Evolutionary conservation across 2,329 filamentous ascomycete species (phyloP).

Genomic region (Pseudogymnoascus sp.): DNA sequence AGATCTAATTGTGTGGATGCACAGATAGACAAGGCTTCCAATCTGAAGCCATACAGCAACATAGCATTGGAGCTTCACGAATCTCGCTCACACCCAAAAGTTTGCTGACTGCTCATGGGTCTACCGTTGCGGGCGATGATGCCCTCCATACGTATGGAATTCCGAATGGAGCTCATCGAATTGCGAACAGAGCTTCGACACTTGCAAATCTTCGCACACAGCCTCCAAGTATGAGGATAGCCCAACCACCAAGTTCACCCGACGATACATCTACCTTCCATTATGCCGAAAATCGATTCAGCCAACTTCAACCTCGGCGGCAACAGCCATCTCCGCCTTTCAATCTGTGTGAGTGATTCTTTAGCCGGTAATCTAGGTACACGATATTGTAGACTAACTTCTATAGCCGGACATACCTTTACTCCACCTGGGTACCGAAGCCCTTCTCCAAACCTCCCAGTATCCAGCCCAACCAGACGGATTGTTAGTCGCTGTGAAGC

Average conservation of each 20-base stretch:
- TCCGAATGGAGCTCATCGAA: background rate
- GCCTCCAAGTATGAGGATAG: background rate
- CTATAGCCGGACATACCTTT: background rate
- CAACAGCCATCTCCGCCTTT: slow-evolving; percentile 26
- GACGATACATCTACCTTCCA: slow-evolving; percentile 15
- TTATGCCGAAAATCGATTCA: slow-evolving; percentile 13
- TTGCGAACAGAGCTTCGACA: background rate
- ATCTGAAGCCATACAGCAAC: background rate
- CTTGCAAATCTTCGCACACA: slow-evolving; percentile 6
- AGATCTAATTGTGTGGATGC: background rate
- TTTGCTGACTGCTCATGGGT: background rate
- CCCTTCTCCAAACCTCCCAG: slow-evolving; percentile 18
- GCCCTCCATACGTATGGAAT: background rate
- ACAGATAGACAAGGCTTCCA: background rate
- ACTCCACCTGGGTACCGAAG: slow-evolving; percentile 11
- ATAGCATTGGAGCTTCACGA: background rate
- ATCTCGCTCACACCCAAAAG: background rate
- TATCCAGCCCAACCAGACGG: slow-evolving; percentile 25
- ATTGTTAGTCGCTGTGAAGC: slow-evolving; percentile 20
- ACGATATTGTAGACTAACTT: background rate
- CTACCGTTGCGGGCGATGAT: background rate
- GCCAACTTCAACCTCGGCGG: slow-evolving; percentile 20
- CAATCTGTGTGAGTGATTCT: slow-evolving; percentile 21
- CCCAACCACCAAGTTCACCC: background rate
- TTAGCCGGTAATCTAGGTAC: background rate